Conservation (phyloP, 495 filamentous ascomycete species). For the Aspergillus taichungensis region DNA sequence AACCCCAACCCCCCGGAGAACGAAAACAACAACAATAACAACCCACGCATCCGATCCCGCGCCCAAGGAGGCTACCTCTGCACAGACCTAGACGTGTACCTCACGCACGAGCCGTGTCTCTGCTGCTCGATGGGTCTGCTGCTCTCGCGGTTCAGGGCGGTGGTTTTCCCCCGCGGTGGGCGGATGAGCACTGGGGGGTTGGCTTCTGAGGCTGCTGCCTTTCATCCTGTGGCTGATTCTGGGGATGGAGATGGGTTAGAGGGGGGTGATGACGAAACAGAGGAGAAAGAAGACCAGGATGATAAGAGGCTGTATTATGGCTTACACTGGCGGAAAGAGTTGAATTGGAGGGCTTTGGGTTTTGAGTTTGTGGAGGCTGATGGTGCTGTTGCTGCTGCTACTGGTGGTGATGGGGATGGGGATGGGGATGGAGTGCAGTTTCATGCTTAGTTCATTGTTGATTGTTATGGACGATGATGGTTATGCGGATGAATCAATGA, state of each 20-base stretch:
- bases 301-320: slow-evolving; percentile 48
- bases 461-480: too few relatives aligned
- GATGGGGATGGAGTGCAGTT: neutral
- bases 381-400: neutral
- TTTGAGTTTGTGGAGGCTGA: slow-evolving; percentile 63
- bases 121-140: slow-evolving; percentile 96
- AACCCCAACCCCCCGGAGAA: slow-evolving; percentile 1
- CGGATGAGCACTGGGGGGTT: slow-evolving; percentile 32
- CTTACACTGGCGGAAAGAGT: slow-evolving; percentile 81
- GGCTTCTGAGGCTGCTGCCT: too few relatives aligned
- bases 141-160: slow-evolving; percentile 76
- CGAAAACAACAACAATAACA: too few relatives aligned
- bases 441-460: too few relatives aligned
- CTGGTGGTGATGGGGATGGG: neutral
- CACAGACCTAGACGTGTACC: slow-evolving; percentile 79
- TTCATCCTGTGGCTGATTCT: slow-evolving; percentile 3
- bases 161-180: slow-evolving; percentile 61
- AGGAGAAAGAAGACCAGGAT: slow-evolving; percentile 7
- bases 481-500: too few relatives aligned
- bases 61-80: slow-evolving; percentile 82
- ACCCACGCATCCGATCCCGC: slow-evolving; percentile 32
- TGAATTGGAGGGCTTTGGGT: slow-evolving; percentile 87
- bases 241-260: slow-evolving; percentile 12
- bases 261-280: slow-evolving; percentile 36
- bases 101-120: slow-evolving; percentile 89